Conservation (phyloP, 1,284 basidiomycete species). For the Malassezia restricta region DNA sequence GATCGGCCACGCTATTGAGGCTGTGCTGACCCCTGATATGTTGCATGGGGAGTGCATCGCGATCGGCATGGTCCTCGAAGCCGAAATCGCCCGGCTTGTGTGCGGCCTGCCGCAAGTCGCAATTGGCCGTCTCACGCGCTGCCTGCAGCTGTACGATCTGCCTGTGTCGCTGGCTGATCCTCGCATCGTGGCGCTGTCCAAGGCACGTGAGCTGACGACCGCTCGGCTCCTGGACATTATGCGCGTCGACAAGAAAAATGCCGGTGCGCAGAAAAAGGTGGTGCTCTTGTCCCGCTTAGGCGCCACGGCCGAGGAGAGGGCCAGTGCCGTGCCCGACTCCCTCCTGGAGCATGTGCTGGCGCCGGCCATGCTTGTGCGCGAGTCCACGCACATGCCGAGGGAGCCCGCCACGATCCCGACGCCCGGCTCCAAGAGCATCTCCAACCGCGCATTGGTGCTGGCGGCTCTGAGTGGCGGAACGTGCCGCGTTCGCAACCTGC, state of each 20-base stretch:
- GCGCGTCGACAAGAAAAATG: constrained; percentile 96
- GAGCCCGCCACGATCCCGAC: constrained; percentile 67
- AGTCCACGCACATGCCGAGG: constrained; percentile 17
- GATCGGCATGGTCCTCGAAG: constrained; percentile 45
- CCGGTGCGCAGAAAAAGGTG: constrained; percentile 73
- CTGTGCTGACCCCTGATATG: constrained; percentile 42
- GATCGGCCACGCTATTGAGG: constrained; percentile 45
- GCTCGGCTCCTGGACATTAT: constrained; percentile 77
- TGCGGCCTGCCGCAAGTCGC: constrained; percentile 40
- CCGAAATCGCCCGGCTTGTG: constrained; percentile 38
- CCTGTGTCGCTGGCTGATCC: constrained; percentile 38
- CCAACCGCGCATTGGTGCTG: constrained; percentile 84
- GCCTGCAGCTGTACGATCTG: constrained; percentile 38
- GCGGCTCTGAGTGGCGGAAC: constrained; percentile 82
- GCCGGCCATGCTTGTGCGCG: constrained; percentile 51
- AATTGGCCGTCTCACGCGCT: constrained; percentile 36
- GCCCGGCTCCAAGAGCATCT: constrained; percentile 91
- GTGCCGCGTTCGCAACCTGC: constrained; percentile 73
- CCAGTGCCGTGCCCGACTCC: constrained; percentile 59
- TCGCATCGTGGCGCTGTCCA: constrained; percentile 55
- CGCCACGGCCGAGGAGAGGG: constrained; percentile 79
- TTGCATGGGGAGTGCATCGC: constrained; percentile 44
- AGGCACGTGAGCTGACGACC: constrained; percentile 59
- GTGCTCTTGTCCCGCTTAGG: constrained; percentile 84
- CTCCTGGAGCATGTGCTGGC: constrained; percentile 50